Base-by-base conservation (phyloP, 345 rosid species). In the Hibiscus syriacus region DNA sequence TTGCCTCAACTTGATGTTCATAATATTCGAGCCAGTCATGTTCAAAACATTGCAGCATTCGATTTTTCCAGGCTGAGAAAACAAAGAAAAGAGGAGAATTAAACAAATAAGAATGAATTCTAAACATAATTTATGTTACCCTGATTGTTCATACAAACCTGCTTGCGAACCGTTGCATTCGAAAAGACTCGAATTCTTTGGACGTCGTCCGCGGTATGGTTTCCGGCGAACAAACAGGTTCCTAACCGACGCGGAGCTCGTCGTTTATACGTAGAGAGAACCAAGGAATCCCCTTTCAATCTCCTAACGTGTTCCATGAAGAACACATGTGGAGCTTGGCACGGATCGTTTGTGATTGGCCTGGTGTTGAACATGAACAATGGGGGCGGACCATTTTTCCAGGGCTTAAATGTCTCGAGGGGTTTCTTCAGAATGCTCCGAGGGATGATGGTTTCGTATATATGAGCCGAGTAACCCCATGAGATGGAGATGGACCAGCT, bases 401-500 rank as follows among this genome's bases (percentile, higher is more conserved):
- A 86, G 0, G 93, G 87, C 60, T 11, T 45, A 70, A 90, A 86
- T 3, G 90, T 84, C 77, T 86, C 87, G 0, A 84, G 72, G 8
- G 92, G 90, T 25, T 68, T 75, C 53, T 12, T 75, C 0, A 90
- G 72, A 56, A 77, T 0, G 77, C 80, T 84, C 64, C 87, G 74
- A 22, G 93, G 82, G 67, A 72, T 70, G 66, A 82, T 74, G 16
- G 65, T 80, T 70, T 86, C 86, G 56, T 87, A 86, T 14, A 84
- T 73, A 17, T 83, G 78, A 27, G 80, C 74, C 3, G 93, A 86
- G 76, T 87, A 84, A 5, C 92, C 93, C 88, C 92, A 86, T 0
- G 92, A 81, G 67, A 86, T 55, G 2, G 93, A 87, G 64, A 90
- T 63, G 11, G 91, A 81, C 90, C 90, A 86, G 61, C 77, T 83